Conservation (phyloP, 371 early-diverging fungal species). For the Nematocida minor region DNA sequence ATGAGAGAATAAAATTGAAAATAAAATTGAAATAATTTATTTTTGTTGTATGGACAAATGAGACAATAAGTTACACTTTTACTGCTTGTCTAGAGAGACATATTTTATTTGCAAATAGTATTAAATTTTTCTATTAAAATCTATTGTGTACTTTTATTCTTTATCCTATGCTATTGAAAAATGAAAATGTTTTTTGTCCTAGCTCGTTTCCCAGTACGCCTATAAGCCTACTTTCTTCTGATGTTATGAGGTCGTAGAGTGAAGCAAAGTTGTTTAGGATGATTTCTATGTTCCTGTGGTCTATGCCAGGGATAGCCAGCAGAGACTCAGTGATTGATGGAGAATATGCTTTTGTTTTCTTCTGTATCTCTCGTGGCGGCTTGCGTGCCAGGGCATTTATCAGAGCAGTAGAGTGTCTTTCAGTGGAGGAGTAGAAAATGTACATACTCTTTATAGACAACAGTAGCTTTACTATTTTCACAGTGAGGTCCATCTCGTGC, state of each 20-base stretch:
- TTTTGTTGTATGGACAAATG: no score
- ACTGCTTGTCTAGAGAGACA: no score
- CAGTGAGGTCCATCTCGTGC: conserved; percentile 1
- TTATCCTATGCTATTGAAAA: conserved; percentile 18
- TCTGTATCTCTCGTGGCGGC: neutral
- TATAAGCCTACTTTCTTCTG: neutral
- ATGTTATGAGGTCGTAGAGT: conserved; percentile 17
- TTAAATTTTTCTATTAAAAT: no score
- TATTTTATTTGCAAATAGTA: no score
- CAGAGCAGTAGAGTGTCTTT: neutral
- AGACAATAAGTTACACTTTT: no score
- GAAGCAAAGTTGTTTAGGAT: neutral
- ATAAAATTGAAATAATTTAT: no score
- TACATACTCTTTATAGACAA: neutral
- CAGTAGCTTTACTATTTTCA: neutral
- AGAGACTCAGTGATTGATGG: conserved; percentile 18
- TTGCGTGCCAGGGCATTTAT: neutral
- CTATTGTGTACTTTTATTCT: neutral
- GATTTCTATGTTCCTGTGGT: neutral
- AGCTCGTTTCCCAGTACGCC: neutral
- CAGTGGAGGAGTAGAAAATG: conserved; percentile 26
- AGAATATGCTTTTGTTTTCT: neutral
- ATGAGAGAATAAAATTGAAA: no score
- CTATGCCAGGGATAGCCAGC: conserved; percentile 27
- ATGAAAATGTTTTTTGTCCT: neutral